Percentiles rank a stretch among this genome's conserved stretches.
Evolutionary conservation across 768 basidiomycete species (phyloP).

Genomic region (Sistotremastrum niveocremeum): DNA sequence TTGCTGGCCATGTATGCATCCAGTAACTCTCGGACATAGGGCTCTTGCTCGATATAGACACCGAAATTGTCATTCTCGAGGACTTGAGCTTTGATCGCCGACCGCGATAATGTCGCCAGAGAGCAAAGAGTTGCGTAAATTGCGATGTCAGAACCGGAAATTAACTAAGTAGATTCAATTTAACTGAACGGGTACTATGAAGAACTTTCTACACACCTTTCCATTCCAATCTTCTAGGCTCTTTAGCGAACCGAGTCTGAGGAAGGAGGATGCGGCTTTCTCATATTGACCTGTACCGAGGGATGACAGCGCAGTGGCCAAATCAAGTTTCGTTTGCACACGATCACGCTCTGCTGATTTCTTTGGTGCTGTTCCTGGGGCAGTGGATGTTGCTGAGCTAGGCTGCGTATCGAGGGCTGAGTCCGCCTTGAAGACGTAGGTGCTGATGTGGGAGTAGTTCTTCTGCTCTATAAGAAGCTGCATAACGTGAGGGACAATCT

Average conservation of each 20-base stretch:
- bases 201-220: constrained; percentile 31
- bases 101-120: constrained; percentile 61
- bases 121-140: constrained; percentile 78
- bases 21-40: constrained; percentile 74
- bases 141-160: constrained; percentile 74
- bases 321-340: constrained; percentile 65
- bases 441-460: constrained; percentile 75
- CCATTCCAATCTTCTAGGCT: constrained; percentile 70
- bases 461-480: constrained; percentile 78
- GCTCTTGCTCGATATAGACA: constrained; percentile 73
- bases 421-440: constrained; percentile 96
- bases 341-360: constrained; percentile 44
- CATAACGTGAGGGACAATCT: neutral
- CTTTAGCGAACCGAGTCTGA: constrained; percentile 50
- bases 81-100: constrained; percentile 51
- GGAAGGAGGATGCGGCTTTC: constrained; percentile 63
- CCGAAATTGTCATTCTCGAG: constrained; percentile 60
- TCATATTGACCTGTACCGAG: constrained; percentile 64
- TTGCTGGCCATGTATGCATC: constrained; percentile 78
- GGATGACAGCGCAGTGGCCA: constrained; percentile 66
- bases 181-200: neutral
- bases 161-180: constrained; percentile 31
- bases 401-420: constrained; percentile 59
- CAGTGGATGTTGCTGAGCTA: constrained; percentile 7
- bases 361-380: constrained; percentile 11